These are phyloP conservation scores for Myxozyma monticola DNA, from an alignment of 805 yeast genomes.

Conservation along the genomic window DNA sequence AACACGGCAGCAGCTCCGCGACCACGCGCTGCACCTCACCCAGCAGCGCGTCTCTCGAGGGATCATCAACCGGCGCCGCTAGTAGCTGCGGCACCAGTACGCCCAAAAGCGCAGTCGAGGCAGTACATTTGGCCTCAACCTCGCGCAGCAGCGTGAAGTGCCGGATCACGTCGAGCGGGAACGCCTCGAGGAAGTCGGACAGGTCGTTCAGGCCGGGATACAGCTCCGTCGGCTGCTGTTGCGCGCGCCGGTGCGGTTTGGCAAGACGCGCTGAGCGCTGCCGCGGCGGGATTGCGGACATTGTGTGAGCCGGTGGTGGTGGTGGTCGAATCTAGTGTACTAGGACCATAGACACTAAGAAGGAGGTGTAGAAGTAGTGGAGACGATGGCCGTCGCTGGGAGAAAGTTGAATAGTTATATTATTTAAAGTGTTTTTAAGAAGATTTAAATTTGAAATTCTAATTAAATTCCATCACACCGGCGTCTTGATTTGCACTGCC, in stretches of 20 bases:
- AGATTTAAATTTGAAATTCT: no score
- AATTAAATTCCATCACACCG: no score
- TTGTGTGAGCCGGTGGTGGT: no score
- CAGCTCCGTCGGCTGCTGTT: conserved; percentile 40
- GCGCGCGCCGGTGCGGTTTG: no score
- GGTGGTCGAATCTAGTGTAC: no score
- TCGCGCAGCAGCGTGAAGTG: conserved; percentile 87
- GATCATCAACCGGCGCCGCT: conserved; percentile 23
- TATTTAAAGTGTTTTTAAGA: no score
- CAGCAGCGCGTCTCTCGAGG: conserved; percentile 37
- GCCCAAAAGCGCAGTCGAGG: conserved; percentile 66
- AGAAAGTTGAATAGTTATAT: no score
- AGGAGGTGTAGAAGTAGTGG: no score
- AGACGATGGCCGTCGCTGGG: no score
- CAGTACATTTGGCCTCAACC: conserved; percentile 89
- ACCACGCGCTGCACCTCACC: conserved; percentile 46
- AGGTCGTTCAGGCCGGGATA: conserved; percentile 91
- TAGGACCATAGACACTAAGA: no score
- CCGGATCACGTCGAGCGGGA: conserved; percentile 78
- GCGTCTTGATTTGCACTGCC: no score
- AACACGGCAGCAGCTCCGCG: conserved; percentile 79
- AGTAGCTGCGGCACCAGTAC: conserved; percentile 53
- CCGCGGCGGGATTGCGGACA: no score
- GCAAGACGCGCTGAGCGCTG: not conserved
- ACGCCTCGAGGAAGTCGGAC: conserved; percentile 84